Conservation (phyloP, 169 alveolate genomes). For the Toxoplasma gondii region DNA sequence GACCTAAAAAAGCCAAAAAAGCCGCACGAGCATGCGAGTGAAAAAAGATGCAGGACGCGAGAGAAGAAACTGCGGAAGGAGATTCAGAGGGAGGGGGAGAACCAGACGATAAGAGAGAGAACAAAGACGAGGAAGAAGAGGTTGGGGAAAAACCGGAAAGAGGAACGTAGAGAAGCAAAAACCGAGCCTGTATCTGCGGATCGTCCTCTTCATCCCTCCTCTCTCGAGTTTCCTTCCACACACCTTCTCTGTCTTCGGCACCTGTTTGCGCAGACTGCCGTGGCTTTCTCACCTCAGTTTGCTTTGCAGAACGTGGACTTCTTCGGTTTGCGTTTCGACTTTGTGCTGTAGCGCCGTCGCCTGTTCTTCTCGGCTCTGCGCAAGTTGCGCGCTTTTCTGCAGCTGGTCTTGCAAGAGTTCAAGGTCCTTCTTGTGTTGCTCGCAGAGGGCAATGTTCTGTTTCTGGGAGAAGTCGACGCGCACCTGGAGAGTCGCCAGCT, state of each 20-base stretch:
- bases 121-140: too few species aligned
- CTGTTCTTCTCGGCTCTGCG: conserved; percentile 37
- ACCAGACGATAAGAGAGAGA: too few species aligned
- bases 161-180: too few species aligned
- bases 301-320: conserved; percentile 32
- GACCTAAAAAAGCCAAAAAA: background rate
- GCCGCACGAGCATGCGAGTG: conserved; percentile 15
- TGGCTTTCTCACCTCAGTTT: background rate
- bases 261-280: background rate
- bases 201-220: too few species aligned
- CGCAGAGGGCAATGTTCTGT: conserved; percentile 50
- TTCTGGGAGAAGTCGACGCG: conserved; percentile 61
- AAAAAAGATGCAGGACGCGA: background rate
- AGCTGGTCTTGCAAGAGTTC: conserved; percentile 62
- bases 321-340: conserved; percentile 39
- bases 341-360: background rate
- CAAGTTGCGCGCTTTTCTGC: background rate
- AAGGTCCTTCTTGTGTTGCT: conserved; percentile 54
- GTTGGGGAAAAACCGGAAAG: too few species aligned
- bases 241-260: too few species aligned
- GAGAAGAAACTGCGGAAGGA: too few species aligned
- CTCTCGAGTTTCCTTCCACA: too few species aligned
- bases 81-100: too few species aligned
- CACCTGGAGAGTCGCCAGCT: conserved; percentile 51
- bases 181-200: too few species aligned